phyloP scores from a whole-genome alignment of 257 asterid species.

The Solanum virginianum region DNA sequence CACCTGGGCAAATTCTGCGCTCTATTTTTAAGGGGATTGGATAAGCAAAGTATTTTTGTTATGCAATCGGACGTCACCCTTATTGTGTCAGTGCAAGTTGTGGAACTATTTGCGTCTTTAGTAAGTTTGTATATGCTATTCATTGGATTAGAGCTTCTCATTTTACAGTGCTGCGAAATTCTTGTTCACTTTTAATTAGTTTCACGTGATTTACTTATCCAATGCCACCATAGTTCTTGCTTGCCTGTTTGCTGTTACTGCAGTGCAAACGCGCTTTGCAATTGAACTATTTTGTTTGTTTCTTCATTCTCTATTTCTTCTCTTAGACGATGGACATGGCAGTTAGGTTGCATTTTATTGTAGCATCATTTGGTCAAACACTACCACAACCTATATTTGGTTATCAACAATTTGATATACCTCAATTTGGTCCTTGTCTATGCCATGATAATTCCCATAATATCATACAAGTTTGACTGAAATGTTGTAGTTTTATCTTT shows the following conservation, averaged over 20 bases:
- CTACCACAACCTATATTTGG: neutral
- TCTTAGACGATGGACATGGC: neutral
- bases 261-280: neutral
- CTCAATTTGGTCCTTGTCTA: neutral
- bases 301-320: neutral
- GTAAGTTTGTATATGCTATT: neutral
- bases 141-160: neutral
- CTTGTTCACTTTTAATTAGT: neutral
- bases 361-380: neutral
- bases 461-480: neutral
- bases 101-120: neutral
- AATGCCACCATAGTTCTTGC: neutral
- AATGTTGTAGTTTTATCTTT: neutral
- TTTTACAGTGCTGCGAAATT: neutral
- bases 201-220: neutral
- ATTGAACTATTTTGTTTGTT: neutral
- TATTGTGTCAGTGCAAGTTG: neutral
- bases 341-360: neutral
- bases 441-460: neutral
- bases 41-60: neutral
- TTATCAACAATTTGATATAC: neutral
- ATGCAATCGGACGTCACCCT: neutral
- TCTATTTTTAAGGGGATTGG: neutral
- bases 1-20: neutral
- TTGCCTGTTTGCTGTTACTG: neutral